Percentiles rank a stretch among this genome's conserved stretches.
These are phyloP conservation scores for Cryptococcus sp. DNA, from an alignment of 1,284 basidiomycete genomes.

Conservation along the genomic window DNA sequence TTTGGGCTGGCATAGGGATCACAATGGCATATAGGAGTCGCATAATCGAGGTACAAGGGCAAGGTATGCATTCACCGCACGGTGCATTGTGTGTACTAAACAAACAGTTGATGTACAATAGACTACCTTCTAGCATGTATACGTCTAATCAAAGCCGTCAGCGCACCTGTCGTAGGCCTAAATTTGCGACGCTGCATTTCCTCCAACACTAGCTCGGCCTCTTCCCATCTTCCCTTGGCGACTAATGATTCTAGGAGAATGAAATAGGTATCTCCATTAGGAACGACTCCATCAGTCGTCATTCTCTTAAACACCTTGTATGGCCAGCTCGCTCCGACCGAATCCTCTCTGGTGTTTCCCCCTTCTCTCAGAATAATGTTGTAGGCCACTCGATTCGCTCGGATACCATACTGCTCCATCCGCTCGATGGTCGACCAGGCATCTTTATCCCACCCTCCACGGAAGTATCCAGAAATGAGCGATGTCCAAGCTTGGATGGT, in stretches of 20 bases:
- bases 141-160: conserved; percentile 48
- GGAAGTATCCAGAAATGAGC: conserved; percentile 43
- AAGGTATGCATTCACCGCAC: background rate
- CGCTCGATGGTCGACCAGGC: conserved; percentile 54
- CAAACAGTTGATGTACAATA: no score
- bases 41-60: no score
- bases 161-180: conserved; percentile 42
- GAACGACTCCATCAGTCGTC: conserved; percentile 53
- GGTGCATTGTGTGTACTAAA: background rate
- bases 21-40: background rate
- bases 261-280: conserved; percentile 67
- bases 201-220: conserved; percentile 58
- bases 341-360: conserved; percentile 43
- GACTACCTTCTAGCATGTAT: conserved; percentile 40
- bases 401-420: conserved; percentile 58
- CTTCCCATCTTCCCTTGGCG: conserved; percentile 54
- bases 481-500: conserved; percentile 48
- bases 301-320: conserved; percentile 64
- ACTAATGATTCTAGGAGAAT: conserved; percentile 63
- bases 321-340: conserved; percentile 56
- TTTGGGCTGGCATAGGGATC: conserved; percentile 18
- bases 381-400: conserved; percentile 62
- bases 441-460: conserved; percentile 40
- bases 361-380: conserved; percentile 67
- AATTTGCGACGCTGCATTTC: conserved; percentile 56